Conservation (phyloP, 2,329 filamentous ascomycete species). For the Sclerotinia spermophila region DNA sequence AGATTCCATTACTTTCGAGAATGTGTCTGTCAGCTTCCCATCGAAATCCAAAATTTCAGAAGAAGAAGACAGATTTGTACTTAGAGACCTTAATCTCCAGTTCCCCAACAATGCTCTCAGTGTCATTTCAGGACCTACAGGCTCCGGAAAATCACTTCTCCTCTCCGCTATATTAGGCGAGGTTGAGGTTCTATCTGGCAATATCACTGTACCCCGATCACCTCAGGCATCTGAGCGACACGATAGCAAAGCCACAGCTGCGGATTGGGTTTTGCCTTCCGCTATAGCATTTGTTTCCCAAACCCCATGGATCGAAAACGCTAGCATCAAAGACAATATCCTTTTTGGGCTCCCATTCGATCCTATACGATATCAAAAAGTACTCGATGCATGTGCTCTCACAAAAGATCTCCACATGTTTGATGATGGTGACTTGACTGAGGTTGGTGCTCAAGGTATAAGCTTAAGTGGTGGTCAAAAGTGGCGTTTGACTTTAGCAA, state of each 20-base stretch:
- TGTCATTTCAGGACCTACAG: slow-evolving; percentile 72
- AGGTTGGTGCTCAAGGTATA: slow-evolving; percentile 78
- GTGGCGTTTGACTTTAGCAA: slow-evolving; percentile 73
- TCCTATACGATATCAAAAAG: slow-evolving; percentile 61
- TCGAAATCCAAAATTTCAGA: slow-evolving; percentile 55
- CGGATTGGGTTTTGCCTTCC: slow-evolving; percentile 63
- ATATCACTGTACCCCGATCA: slow-evolving; percentile 51
- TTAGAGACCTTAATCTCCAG: slow-evolving; percentile 59
- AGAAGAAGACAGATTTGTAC: slow-evolving; percentile 57
- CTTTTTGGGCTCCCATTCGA: slow-evolving; percentile 69
- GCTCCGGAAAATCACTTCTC: slow-evolving; percentile 71
- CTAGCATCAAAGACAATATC: slow-evolving; percentile 72
- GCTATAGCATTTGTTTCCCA: slow-evolving; percentile 72
- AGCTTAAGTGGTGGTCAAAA: slow-evolving; percentile 79
- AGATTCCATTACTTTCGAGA: slow-evolving; percentile 58
- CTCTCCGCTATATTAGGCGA: slow-evolving; percentile 72
- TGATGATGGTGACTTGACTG: slow-evolving; percentile 69
- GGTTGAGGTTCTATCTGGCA: slow-evolving; percentile 62
- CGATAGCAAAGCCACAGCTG: slow-evolving; percentile 55
- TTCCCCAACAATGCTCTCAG: slow-evolving; percentile 68
- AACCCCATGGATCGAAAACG: slow-evolving; percentile 81
- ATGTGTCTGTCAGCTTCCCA: slow-evolving; percentile 69
- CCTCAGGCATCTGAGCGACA: slow-evolving; percentile 51
- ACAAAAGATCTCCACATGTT: slow-evolving; percentile 72
- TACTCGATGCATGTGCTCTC: slow-evolving; percentile 67